Evolutionary conservation across 345 rosid species (phyloP), one percentile per base, ranked within the genome.

Genomic region (Gossypium stocksii): DNA sequence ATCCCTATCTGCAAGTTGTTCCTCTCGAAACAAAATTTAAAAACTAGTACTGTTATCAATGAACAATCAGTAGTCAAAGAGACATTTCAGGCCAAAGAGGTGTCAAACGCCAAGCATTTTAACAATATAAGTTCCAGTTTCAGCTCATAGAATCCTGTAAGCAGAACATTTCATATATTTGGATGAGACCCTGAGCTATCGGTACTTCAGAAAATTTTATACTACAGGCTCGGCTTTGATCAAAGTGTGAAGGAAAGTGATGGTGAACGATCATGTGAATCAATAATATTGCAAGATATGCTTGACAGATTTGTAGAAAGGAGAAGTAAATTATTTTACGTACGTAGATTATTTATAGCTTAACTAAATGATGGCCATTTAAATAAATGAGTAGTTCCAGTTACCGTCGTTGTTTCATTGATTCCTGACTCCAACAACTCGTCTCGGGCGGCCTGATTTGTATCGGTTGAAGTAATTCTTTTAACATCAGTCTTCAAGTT

Each of bases 361-460:
- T 41, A 13, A 43, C 48, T 13, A 71, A 15, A 43, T 14, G 17
- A 58, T 57, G 53, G 41, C 23, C 14, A 2, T 10, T 27, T 17
- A 38, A 61, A 53, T 57, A 34, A 72, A 49, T 29, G 53, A 44
- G 22, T 46, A 27, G 11, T 20, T 17, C 20, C 25, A 7, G 34
- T 76, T 77, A 85, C 90, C 86, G 56, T 73, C 74, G 38, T 53
- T 22, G 81, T 72, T 76, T 85, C 86, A 11, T 82, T 77, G 77
- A 53, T 72, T 76, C 87, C 87, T 0, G 88, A 83, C 27, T 80
- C 83, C 80, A 85, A 73, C 80, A 83, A 78, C 63, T 81, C 85
- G 41, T 85, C 87, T 27, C 82, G 71, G 6, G 83, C 80, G 70
- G 79, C 76, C 48, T 71, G 80, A 74, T 75, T 79, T 52, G 58